phyloP scores from a whole-genome alignment of 108 stramenopile species.

The Pseudonitzschia multiseries region DNA sequence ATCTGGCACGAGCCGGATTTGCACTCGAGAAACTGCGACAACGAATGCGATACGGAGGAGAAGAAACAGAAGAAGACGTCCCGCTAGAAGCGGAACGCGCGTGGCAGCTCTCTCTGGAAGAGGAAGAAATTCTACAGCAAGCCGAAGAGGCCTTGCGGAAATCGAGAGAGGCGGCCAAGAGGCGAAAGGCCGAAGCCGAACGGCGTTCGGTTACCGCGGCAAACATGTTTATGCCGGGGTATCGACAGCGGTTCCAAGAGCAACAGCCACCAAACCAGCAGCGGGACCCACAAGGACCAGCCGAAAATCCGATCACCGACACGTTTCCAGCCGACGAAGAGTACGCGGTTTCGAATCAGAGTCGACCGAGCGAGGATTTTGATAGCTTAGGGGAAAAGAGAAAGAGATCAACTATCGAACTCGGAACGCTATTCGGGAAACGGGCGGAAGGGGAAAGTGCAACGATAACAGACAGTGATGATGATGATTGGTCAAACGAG shows the following conservation, averaged over 20 bases:
- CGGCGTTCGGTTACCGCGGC: conserved; percentile 14
- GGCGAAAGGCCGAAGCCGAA: conserved; percentile 20
- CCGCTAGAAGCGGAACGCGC: neutral
- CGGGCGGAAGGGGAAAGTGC: neutral
- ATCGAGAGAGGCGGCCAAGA: conserved; percentile 33
- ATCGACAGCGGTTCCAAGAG: neutral
- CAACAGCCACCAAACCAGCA: neutral
- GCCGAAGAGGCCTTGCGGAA: conserved; percentile 29
- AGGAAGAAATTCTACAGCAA: conserved; percentile 15
- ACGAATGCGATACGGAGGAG: too few relatives aligned
- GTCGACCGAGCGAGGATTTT: neutral
- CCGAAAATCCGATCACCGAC: neutral
- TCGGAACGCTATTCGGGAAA: conserved; percentile 3
- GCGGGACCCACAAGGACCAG: too few relatives aligned
- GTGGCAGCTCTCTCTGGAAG: conserved; percentile 2
- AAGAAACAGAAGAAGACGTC: conserved; percentile 23
- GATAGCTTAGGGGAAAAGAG: neutral
- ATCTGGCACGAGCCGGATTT: conserved; percentile 13
- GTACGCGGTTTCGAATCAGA: neutral
- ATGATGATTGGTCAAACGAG: neutral
- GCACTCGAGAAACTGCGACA: conserved; percentile 19
- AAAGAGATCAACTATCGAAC: conserved; percentile 1
- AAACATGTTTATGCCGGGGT: neutral
- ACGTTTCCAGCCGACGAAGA: neutral
- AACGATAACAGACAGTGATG: neutral